Conservation (phyloP, 2,329 filamentous ascomycete genomes). For the Sporothrix phasma region DNA sequence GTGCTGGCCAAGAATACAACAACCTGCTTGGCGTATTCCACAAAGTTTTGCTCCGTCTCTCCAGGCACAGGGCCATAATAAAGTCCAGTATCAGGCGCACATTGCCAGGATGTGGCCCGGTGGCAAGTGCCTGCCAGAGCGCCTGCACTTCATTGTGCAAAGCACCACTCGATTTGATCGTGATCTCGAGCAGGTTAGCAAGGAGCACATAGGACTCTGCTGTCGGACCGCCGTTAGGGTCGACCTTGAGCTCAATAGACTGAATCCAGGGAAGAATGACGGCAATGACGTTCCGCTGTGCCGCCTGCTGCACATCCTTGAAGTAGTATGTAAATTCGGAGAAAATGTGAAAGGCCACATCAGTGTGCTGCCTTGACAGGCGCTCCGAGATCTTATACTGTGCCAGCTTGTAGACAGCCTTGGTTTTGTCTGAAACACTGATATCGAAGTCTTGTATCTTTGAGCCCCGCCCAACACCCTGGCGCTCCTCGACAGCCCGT, state of each 20-base stretch:
- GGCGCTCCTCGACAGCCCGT: conserved; percentile 70
- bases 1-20: conserved; percentile 91
- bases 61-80: conserved; percentile 86
- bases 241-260: conserved; percentile 81
- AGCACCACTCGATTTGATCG: conserved; percentile 77
- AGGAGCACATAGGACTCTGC: conserved; percentile 89
- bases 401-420: conserved; percentile 92
- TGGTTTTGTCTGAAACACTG: conserved; percentile 96
- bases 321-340: conserved; percentile 94
- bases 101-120: conserved; percentile 84
- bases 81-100: conserved; percentile 93
- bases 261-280: conserved; percentile 96
- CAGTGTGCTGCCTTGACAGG: conserved; percentile 76
- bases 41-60: conserved; percentile 96
- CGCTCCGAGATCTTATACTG: conserved; percentile 94
- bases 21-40: conserved; percentile 95
- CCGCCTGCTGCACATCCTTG: conserved; percentile 69
- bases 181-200: conserved; percentile 91
- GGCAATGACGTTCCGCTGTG: conserved; percentile 88
- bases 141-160: conserved; percentile 96
- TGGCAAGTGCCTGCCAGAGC: conserved; percentile 91
- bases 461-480: conserved; percentile 59
- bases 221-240: conserved; percentile 83
- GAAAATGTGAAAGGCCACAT: conserved; percentile 86
- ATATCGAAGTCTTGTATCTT: conserved; percentile 97